phyloP scores from a whole-genome alignment of 805 yeast genomes.

The Candida orba region DNA sequence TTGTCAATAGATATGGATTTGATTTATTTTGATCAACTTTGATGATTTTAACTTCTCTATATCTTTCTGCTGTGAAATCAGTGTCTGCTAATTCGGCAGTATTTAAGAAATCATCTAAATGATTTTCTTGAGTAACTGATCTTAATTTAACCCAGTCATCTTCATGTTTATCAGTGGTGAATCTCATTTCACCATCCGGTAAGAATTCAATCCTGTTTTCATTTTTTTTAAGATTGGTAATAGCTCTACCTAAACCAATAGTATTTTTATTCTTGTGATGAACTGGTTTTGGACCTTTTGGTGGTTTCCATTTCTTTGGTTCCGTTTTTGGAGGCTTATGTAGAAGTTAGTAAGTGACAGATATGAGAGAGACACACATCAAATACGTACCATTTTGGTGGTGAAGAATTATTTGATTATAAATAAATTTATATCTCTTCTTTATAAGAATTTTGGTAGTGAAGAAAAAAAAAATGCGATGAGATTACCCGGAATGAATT shows the following conservation, averaged over 20 bases:
- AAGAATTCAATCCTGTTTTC: conserved; percentile 64
- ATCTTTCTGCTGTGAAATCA: conserved; percentile 89
- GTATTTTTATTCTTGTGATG: conserved; percentile 77
- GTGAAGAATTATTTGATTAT: neutral
- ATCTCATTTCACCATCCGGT: conserved; percentile 86
- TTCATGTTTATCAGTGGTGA: conserved; percentile 77
- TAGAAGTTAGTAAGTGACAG: neutral
- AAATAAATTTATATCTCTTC: no score
- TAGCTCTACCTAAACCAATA: conserved; percentile 80
- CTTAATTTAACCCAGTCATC: conserved; percentile 85
- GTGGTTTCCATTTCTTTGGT: conserved; percentile 76
- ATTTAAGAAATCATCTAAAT: conserved; percentile 87
- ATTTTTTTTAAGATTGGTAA: conserved; percentile 62
- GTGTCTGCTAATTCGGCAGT: conserved; percentile 96
- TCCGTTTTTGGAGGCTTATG: conserved; percentile 34
- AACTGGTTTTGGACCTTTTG: conserved; percentile 89
- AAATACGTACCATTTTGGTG: no score
- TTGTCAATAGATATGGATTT: conserved; percentile 55
- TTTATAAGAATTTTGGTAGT: neutral
- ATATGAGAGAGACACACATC: no score
- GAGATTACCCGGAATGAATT: conserved; percentile 11
- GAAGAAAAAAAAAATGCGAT: conserved; percentile 5
- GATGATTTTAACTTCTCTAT: conserved; percentile 76
- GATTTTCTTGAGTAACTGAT: conserved; percentile 91
- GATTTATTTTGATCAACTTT: conserved; percentile 47